Evolutionary conservation across 805 yeast species (phyloP).

Genomic region (Hanseniaspora clermontiae): DNA sequence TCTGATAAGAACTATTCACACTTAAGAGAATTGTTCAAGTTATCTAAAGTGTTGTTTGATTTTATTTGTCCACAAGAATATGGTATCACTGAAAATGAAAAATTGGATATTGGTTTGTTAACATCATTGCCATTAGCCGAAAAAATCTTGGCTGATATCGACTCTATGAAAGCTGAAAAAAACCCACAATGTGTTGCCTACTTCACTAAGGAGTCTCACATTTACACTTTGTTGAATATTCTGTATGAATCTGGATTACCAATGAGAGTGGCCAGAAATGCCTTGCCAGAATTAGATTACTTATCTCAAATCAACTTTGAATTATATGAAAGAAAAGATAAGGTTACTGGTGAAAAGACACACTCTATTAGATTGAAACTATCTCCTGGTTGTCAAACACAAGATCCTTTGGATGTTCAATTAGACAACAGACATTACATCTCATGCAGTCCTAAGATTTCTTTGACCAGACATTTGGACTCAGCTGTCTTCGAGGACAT

Average conservation of each 20-base stretch:
- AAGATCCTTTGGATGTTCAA: conserved; percentile 93
- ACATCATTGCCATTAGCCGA: conserved; percentile 89
- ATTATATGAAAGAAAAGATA: conserved; percentile 69
- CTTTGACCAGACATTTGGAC: conserved; percentile 85
- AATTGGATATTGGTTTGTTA: conserved; percentile 85
- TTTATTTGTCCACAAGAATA: conserved; percentile 98
- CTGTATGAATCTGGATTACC: conserved; percentile 86
- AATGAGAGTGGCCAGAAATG: conserved; percentile 89
- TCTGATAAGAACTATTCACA: conserved; percentile 70
- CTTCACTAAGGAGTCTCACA: conserved; percentile 94
- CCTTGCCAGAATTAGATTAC: conserved; percentile 91
- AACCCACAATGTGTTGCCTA: conserved; percentile 77
- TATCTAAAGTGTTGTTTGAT: conserved; percentile 88
- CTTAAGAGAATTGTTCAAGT: conserved; percentile 73
- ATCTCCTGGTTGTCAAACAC: conserved; percentile 97
- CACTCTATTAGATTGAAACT: conserved; percentile 84
- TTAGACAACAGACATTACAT: conserved; percentile 92
- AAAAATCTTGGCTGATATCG: conserved; percentile 70
- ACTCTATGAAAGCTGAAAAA: conserved; percentile 62
- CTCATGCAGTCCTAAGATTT: conserved; percentile 84
- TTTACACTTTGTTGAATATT: conserved; percentile 81
- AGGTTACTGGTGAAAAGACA: conserved; percentile 50
- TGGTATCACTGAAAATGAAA: conserved; percentile 91
- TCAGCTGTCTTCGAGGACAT: conserved; percentile 76
- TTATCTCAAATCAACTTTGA: conserved; percentile 90